Base-by-base conservation (phyloP, 176 grass and related monocot genomes). In the Puccinellia tenuiflora region DNA sequence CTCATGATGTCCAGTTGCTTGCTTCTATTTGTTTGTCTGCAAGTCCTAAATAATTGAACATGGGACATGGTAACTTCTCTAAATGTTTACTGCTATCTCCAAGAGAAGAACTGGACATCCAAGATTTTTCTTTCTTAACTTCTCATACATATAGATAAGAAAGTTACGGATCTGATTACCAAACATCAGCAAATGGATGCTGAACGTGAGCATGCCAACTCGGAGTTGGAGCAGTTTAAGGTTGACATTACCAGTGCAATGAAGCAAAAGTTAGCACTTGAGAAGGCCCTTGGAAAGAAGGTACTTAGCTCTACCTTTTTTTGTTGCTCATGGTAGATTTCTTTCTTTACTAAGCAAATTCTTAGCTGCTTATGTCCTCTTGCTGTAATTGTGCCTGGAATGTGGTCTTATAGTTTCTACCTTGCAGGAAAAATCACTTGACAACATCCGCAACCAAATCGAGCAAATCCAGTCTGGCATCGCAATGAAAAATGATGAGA, bases 131-230 rank as follows among this genome's bases (percentile, higher is more conserved):
- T 78, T 90, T 85, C 89, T 98, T 98, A 88, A 98, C 91, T 98
- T 86, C 38, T 56, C 96, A 81, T 79, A 98, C 96, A 95, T 88
- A 98, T 98, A 91, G 96, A 98, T 45, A 86, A 90, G 77, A 82
- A 93, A 90, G 93, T 98, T 81, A 98, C 90, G 18, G 88, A 98
- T 75, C 78, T 98, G 43, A 81, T 98, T 74, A 93, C 91, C 63
- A 91, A 89, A 88, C 92, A 98, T 66, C 96, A 98, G 79, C 88
- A 95, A 90, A 93, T 95, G 87, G 86, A 98, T 85, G 96, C 96
- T 87, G 92, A 98, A 74, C 87, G 87, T 62, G 89, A 92, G 69
- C 92, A 98, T 83, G 89, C 84, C 61, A 95, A 88, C 62, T 93
- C 96, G 0, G 90, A 95, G 66, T 68, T 93, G 51, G 88, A 95